Evolutionary conservation across 1,284 basidiomycete genomes (phyloP).

Genomic region (Tilletia horrida): DNA sequence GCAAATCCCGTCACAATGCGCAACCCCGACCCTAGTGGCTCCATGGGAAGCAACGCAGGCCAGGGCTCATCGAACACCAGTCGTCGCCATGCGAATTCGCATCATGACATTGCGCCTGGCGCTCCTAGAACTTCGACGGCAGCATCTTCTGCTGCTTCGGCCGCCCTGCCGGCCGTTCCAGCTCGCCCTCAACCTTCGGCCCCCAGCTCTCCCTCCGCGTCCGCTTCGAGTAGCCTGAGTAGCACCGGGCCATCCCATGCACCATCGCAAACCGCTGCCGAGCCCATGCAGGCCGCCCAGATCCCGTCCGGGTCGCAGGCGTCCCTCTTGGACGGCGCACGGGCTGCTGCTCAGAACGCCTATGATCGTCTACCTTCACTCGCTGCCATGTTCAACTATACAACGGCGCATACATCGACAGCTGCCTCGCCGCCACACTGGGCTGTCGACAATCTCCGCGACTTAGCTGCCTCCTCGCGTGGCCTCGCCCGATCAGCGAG

Average conservation of each 20-base stretch:
- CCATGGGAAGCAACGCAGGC: too few species aligned
- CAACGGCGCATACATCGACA: not conserved
- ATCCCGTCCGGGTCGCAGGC: not conserved
- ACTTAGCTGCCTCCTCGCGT: too few species aligned
- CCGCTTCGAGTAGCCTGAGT: not conserved
- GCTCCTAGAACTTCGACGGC: not conserved
- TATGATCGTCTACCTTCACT: not conserved
- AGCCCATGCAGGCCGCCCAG: too few species aligned
- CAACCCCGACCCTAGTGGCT: too few species aligned
- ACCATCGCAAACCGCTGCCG: too few species aligned
- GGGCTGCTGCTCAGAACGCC: constrained; percentile 6
- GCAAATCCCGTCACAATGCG: too few species aligned
- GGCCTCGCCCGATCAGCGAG: not conserved
- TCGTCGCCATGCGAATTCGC: too few species aligned
- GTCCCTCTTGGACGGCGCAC: not conserved
- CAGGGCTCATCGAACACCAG: too few species aligned
- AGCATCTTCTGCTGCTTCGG: not conserved
- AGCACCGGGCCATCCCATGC: not conserved
- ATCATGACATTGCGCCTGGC: not conserved
- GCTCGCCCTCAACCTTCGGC: not conserved
- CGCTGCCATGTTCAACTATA: not conserved
- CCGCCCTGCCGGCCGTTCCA: not conserved
- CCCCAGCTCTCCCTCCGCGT: not conserved
- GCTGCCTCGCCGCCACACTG: not conserved
- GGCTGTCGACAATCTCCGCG: too few species aligned